Conservation (phyloP, 768 basidiomycete species). For the Imleria badia region DNA sequence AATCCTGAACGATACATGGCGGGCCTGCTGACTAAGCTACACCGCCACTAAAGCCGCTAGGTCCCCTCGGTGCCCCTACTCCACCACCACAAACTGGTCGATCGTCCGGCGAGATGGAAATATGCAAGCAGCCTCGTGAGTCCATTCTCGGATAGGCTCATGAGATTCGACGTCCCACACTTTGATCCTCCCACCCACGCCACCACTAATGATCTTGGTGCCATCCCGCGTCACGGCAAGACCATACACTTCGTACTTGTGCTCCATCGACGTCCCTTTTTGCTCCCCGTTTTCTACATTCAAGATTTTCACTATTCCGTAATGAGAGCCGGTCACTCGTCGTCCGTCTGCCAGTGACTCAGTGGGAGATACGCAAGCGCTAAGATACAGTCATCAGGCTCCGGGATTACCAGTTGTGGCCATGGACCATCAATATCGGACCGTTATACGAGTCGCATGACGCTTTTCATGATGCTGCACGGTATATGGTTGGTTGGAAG, state of each 20-base stretch:
- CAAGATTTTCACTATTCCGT: background rate
- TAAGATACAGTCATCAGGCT: background rate
- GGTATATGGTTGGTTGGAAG: too few species aligned
- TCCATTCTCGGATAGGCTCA: background rate
- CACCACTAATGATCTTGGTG: background rate
- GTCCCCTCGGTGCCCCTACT: too few species aligned
- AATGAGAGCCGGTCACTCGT: background rate
- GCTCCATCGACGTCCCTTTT: background rate
- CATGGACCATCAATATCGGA: too few species aligned
- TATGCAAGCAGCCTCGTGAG: background rate
- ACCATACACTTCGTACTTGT: background rate
- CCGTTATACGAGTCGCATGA: too few species aligned
- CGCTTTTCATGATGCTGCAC: too few species aligned
- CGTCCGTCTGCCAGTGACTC: slow-evolving; percentile 4
- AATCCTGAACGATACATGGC: too few species aligned
- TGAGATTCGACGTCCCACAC: slow-evolving; percentile 5
- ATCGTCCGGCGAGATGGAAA: slow-evolving; percentile 5
- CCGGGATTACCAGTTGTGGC: background rate
- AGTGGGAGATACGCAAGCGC: slow-evolving; percentile 4
- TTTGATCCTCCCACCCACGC: background rate
- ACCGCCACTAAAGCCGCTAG: too few species aligned
- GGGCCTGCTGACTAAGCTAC: too few species aligned
- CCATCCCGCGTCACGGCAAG: slow-evolving; percentile 4
- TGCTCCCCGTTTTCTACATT: slow-evolving; percentile 6
- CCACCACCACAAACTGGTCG: too few species aligned